Evolutionary conservation across 345 rosid species (phyloP), one percentile per base, ranked within the genome.

Genomic region (Triadica sebifera): DNA sequence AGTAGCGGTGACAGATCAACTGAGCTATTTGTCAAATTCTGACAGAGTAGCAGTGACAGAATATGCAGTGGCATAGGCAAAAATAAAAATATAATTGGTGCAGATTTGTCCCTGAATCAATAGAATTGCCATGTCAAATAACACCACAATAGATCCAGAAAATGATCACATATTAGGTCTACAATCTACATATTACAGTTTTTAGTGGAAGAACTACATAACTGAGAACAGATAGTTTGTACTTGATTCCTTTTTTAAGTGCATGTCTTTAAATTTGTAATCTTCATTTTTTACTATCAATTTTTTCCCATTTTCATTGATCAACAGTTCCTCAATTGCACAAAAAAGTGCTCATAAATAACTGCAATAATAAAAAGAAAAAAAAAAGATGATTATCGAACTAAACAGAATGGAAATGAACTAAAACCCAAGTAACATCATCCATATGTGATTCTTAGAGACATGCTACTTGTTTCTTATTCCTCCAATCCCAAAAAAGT

Each of bases 401-500:
- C 12, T 12, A 52, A 50, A 20, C 1, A 39, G 20, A 74, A 38
- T 52, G 9, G 15, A 12, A 55, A 51, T 9, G 45, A 22, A 61
- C 43, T 25, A 62, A 65, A 66, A 92, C 98, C 97, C 93, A 96
- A 76, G 98, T 95, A 67, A 95, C 97, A 76, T 95, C 98, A 22
- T 91, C 99, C 41, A 72, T 75, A 78, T 91, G 98, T 24, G 94
- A 91, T 75, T 95, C 97, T 83, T 88, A 93, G 82, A 95, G 85
- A 80, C 94, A 91, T 22, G 97, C 97, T 78, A 95, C 90, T 84
- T 89, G 99, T 85, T 83, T 93, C 81, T 86, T 81, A 79, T 87
- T 90, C 82, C 99, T 93, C 96, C 98, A 95, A 81, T 95, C 99
- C 97, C 97, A 93, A 64, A 95, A 82, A 71, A 85, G 81, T 75